Evolutionary conservation across 2,329 filamentous ascomycete species (phyloP), one percentile per base, ranked within the genome.

Genomic region (Cladosporium sp.): DNA sequence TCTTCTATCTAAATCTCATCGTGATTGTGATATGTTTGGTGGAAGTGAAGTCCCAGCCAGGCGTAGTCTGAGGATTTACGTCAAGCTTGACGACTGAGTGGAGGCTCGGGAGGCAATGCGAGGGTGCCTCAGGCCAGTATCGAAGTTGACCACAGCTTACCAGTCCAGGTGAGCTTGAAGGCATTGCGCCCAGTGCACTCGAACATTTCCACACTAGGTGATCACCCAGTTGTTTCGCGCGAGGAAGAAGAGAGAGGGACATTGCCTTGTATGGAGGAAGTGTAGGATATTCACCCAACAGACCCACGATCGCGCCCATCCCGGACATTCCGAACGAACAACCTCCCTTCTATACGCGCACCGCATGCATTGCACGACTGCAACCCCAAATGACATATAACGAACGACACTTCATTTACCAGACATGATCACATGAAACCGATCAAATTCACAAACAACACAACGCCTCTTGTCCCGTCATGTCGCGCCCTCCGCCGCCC

Each of bases 401-500:
- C 18, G 2, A 5, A 27, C 9, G 4, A 9, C 22, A 9, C 22
- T 27, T 27, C 18, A 33, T 3, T 19, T 20, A 29, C 20, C 20
- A 47, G 19, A 9, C 25, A 48, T 20, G 33, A 27, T 40, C 46
- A 49, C 36, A 49, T 50, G 49, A 45, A 51, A 48, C 18, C 22
- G 38, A 45, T 38, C 38, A 38, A 13, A 29, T 41, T 25, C 35
- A 11, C 13, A 41, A 38, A 13, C 43, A 48, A 30, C 35, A 43
- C 32, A 40, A 45, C 29, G 35, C 49, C 19, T 51, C 43, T 19
- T 30, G 47, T 27, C 42, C 51, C 30, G 52, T 51, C 38, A 54
- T 55, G 53, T 55, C 53, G 35, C 53, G 50, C 36, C 52, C 29
- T 40, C 40, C 39, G 13, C 48, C 48, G 22, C n/a, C n/a, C 35